These are phyloP conservation scores for Fraxinus ornus DNA, from an alignment of 305 asterid genomes.

Conservation along the genomic window DNA sequence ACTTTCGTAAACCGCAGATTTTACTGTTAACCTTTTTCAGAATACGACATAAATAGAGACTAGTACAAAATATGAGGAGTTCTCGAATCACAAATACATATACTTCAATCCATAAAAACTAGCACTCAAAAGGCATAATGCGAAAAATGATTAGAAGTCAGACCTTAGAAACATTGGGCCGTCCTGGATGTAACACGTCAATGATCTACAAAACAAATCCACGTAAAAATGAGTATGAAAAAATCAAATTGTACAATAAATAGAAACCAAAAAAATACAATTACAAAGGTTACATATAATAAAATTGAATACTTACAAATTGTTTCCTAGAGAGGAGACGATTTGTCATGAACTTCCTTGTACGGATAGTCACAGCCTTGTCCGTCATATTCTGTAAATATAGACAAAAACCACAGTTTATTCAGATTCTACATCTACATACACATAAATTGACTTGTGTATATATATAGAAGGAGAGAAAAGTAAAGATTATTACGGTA, in stretches of 20 bases:
- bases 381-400: conserved; percentile 28
- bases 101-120: neutral
- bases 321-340: conserved; percentile 34
- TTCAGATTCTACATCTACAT: too few relatives aligned
- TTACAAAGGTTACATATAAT: neutral
- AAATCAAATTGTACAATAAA: too few relatives aligned
- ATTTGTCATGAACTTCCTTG: conserved; percentile 36
- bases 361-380: conserved; percentile 31
- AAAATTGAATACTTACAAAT: conserved; percentile 17
- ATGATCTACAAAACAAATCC: conserved; percentile 25
- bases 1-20: too few relatives aligned
- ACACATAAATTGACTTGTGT: too few relatives aligned
- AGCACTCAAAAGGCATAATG: neutral
- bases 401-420: too few relatives aligned
- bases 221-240: too few relatives aligned
- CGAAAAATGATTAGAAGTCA: neutral
- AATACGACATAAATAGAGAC: too few relatives aligned
- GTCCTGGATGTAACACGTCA: conserved; percentile 34
- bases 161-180: conserved; percentile 37
- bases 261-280: neutral
- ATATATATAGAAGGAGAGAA: too few relatives aligned
- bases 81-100: too few relatives aligned
- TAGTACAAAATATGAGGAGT: too few relatives aligned
- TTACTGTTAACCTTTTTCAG: too few relatives aligned
- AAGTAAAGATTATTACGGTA: too few relatives aligned